A percentile compares a stretch with the other conserved stretches of the same genome.
phyloP scores from a whole-genome alignment of 2,329 filamentous ascomycete genomes.

The Diaporthe helianthi region DNA sequence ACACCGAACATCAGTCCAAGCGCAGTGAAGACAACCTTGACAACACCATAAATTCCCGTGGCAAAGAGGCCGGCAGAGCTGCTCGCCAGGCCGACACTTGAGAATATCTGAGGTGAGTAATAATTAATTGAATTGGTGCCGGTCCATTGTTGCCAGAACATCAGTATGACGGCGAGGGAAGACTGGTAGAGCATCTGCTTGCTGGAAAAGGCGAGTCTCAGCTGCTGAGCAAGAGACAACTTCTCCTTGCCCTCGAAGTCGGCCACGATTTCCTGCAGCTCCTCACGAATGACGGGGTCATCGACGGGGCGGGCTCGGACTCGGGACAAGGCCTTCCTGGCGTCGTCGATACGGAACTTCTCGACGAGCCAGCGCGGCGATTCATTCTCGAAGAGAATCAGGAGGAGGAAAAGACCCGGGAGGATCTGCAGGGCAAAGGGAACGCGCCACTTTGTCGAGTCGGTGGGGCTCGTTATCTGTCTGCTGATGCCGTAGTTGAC shows the following conservation, averaged over 20 bases:
- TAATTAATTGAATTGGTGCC: conserved; percentile 69
- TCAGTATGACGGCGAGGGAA: conserved; percentile 36
- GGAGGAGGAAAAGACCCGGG: conserved; percentile 47
- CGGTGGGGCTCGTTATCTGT: conserved; percentile 37
- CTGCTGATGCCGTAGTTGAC: conserved; percentile 34
- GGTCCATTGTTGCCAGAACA: conserved; percentile 47
- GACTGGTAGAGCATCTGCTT: conserved; percentile 45
- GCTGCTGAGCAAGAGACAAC: conserved; percentile 45
- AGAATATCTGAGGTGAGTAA: conserved; percentile 64
- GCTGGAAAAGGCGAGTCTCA: conserved; percentile 53
- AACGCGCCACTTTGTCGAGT: conserved; percentile 47
- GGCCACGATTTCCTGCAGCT: conserved; percentile 63
- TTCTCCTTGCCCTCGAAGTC: conserved; percentile 59
- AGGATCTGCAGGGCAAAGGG: conserved; percentile 52
- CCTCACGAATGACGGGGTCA: conserved; percentile 59
- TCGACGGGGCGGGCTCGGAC: conserved; percentile 59
- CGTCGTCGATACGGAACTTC: conserved; percentile 49
- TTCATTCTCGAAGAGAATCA: conserved; percentile 47
- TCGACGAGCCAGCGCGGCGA: conserved; percentile 48
- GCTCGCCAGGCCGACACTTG: conserved; percentile 64
- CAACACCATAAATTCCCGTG: conserved; percentile 76
- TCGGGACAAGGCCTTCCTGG: conserved; percentile 47
- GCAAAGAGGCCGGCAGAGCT: conserved; percentile 70
- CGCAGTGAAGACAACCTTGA: conserved; percentile 63
- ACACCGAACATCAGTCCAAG: conserved; percentile 34